These are phyloP conservation scores for Salix purpurea DNA, from an alignment of 345 rosid species.

Conservation along the genomic window DNA sequence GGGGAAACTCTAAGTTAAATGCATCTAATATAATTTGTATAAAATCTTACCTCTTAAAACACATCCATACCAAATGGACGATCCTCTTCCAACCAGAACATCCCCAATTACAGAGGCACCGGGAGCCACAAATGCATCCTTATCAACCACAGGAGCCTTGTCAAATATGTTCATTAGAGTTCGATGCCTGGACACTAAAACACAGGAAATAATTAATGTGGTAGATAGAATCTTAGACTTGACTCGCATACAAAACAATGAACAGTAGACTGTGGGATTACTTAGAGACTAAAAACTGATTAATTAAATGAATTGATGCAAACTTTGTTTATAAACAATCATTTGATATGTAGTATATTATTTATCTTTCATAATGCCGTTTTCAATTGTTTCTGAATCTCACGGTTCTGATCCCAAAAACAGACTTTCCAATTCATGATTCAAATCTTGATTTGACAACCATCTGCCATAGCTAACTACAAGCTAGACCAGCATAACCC, in stretches of 20 bases:
- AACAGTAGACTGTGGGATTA: too few relatives aligned
- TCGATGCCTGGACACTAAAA: conserved; percentile 85
- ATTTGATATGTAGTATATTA: too few relatives aligned
- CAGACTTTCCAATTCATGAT: too few relatives aligned
- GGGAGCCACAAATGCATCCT: conserved; percentile 88
- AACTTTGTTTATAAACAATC: too few relatives aligned
- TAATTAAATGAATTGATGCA: too few relatives aligned
- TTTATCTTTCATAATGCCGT: too few relatives aligned
- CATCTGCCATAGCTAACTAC: background rate
- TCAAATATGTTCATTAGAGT: conserved; percentile 87
- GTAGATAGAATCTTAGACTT: too few relatives aligned
- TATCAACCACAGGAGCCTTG: conserved; percentile 75
- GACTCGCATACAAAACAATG: too few relatives aligned
- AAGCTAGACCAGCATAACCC: conserved; percentile 1
- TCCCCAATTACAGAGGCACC: conserved; percentile 87
- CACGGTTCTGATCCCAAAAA: too few relatives aligned
- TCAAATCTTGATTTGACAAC: too few relatives aligned
- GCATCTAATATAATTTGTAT: background rate
- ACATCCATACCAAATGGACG: conserved; percentile 94
- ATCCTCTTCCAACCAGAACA: conserved; percentile 73
- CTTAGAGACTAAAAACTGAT: too few relatives aligned
- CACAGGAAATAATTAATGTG: background rate
- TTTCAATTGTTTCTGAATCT: too few relatives aligned
- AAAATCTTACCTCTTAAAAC: conserved; percentile 75
- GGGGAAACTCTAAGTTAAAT: background rate